Conservation (phyloP, 148 eudicot genomes). For the Amaranthus hypochondriacus region DNA sequence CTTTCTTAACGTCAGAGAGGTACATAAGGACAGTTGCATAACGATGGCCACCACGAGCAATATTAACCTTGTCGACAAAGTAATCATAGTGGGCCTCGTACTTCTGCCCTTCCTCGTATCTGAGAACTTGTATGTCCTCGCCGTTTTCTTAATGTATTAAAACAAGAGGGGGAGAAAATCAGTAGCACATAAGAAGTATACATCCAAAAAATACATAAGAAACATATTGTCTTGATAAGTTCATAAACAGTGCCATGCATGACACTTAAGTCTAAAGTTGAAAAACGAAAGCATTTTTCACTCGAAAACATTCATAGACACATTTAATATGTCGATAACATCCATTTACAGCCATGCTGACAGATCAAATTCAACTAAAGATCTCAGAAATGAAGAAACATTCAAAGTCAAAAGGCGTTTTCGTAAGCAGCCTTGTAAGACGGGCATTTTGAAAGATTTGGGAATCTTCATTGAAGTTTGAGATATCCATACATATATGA, state of each 20-base stretch:
- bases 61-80: slow-evolving; percentile 72
- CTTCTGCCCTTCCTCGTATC: slow-evolving; percentile 91
- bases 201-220: background rate
- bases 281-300: background rate
- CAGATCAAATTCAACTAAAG: background rate
- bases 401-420: background rate
- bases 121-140: slow-evolving; percentile 89
- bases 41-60: slow-evolving; percentile 94
- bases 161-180: slow-evolving; percentile 11
- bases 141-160: slow-evolving; percentile 59
- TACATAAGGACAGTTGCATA: slow-evolving; percentile 93
- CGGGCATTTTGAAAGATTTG: no score
- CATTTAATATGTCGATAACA: no score
- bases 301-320: no score
- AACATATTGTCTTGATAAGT: background rate
- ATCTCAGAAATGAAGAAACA: background rate
- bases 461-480: no score
- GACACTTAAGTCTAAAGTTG: background rate
- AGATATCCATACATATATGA: no score
- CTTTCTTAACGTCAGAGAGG: slow-evolving; percentile 76
- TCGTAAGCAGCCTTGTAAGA: background rate
- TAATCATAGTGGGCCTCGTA: slow-evolving; percentile 92
- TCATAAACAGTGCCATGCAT: background rate
- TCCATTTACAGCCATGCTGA: background rate
- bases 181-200: background rate